These are phyloP conservation scores for Schoenoplectus triqueter DNA, from an alignment of 202 grass and related monocot genomes.

Conservation along the genomic window DNA sequence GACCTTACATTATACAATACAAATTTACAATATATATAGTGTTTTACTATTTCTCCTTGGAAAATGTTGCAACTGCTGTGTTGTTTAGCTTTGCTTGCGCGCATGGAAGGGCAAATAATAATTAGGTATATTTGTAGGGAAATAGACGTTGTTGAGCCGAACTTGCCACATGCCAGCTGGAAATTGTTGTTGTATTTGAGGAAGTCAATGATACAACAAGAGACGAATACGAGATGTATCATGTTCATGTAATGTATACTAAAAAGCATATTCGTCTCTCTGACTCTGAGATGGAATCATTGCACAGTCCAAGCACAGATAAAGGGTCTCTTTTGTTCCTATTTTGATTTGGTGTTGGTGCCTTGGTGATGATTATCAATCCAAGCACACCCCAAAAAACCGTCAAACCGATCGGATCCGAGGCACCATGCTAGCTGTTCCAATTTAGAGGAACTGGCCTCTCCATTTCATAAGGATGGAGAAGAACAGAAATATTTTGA, in stretches of 20 bases:
- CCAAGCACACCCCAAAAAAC: neutral
- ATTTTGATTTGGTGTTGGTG: neutral
- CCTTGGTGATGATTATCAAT: constrained; percentile 20
- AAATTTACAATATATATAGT: no score
- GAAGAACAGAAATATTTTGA: no score
- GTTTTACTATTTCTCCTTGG: no score
- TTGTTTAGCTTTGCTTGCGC: neutral
- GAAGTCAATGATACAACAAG: constrained; percentile 25
- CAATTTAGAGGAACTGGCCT: neutral
- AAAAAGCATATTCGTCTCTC: constrained; percentile 25
- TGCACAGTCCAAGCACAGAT: neutral
- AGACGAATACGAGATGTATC: neutral
- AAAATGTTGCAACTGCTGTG: no score
- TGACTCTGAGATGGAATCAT: neutral
- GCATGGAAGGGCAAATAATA: neutral
- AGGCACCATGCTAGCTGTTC: neutral
- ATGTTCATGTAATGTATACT: neutral
- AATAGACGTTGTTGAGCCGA: neutral
- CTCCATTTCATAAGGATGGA: neutral
- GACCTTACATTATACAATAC: no score
- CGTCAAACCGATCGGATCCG: neutral
- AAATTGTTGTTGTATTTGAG: neutral
- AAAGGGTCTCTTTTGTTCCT: neutral
- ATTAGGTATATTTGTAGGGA: neutral
- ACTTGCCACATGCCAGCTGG: neutral